Evolutionary conservation across 495 filamentous ascomycete genomes (phyloP), one percentile per base, ranked within the genome.

Genomic region (Aspergillus saccharolyticus): DNA sequence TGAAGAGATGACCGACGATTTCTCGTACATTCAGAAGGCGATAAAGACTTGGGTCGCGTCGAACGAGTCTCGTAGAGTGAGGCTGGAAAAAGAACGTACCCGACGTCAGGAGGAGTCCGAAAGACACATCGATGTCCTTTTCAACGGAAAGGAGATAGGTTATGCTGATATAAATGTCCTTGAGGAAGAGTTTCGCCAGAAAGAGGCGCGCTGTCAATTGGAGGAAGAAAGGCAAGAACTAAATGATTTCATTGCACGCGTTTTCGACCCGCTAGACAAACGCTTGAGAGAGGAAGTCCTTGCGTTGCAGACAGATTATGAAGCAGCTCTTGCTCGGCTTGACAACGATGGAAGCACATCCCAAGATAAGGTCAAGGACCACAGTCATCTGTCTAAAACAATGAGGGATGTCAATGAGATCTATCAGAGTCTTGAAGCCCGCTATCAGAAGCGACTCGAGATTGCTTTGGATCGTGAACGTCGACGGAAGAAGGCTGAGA

Each of bases 111-210:
- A 82, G 45, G 74, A 82, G 59, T 80, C 79, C 3, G 83, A 83
- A 52, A 68, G 62, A 28, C 72, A 75, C 44, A 81, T 81, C 22
- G 80, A 85, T 59, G 69, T 69, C 10, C 70, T 85, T 17, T 86
- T 83, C 69, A 80, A 84, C 58, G 76, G 73, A 43, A 80, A 84
- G 55, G 76, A 81, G 52, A 85, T 86, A 55, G 79, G 79, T 1
- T 85, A 86, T 66, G 81, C 78, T 19, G 83, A 86, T 58, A 85
- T 86, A 54, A 76, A 77, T 44, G 72, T 73, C 18, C 70, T 85
- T n/a, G 83, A 85, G 59, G 78, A 81, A 54, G 80, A 84, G 28
- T 85, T 84, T 61, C 79, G 82, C 39, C 77, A 78, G 55, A 71
- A 67, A 8, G 83, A 86, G 64, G 75, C 76, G 43, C 74, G 74